A percentile compares a stretch with the other conserved stretches of the same genome.
phyloP scores from a whole-genome alignment of 371 early-diverging fungal species.

The Rhizomucor miehei region DNA sequence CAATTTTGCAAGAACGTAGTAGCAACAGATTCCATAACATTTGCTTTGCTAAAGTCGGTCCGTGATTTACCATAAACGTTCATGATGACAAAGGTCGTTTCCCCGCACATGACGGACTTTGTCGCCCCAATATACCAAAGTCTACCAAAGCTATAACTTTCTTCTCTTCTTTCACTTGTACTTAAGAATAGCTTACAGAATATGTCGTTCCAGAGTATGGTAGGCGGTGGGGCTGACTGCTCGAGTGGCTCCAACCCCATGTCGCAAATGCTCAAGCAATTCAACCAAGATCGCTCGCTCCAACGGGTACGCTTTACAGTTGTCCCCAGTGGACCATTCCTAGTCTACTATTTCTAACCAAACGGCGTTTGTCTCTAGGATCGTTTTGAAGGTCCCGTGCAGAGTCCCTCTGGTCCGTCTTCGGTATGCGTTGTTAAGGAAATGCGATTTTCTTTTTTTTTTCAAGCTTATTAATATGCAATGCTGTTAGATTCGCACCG shows the following conservation, averaged over 20 bases:
- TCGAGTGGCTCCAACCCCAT: constrained; percentile 57
- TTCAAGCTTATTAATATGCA: background rate
- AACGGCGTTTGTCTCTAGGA: constrained; percentile 28
- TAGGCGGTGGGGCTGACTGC: constrained; percentile 49
- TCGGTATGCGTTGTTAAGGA: too few species aligned
- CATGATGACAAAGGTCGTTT: too few species aligned
- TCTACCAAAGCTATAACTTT: background rate
- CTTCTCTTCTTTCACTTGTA: too few species aligned
- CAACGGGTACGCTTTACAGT: constrained; percentile 44
- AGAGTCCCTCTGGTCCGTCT: constrained; percentile 30
- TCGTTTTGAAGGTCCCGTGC: constrained; percentile 34
- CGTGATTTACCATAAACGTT: too few species aligned
- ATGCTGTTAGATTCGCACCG: constrained; percentile 17
- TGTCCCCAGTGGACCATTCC: background rate
- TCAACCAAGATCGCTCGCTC: constrained; percentile 48
- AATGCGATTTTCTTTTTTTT: background rate
- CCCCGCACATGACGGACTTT: too few species aligned
- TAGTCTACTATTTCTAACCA: constrained; percentile 1
- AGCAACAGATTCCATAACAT: too few species aligned
- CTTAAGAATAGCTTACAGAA: too few species aligned
- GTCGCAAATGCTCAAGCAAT: constrained; percentile 59
- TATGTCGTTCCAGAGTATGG: constrained; percentile 37
- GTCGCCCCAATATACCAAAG: too few species aligned
- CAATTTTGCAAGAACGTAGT: too few species aligned
- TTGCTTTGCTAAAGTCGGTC: too few species aligned